phyloP scores from a whole-genome alignment of 495 filamentous ascomycete species.

The Pyrenula massariospora region DNA sequence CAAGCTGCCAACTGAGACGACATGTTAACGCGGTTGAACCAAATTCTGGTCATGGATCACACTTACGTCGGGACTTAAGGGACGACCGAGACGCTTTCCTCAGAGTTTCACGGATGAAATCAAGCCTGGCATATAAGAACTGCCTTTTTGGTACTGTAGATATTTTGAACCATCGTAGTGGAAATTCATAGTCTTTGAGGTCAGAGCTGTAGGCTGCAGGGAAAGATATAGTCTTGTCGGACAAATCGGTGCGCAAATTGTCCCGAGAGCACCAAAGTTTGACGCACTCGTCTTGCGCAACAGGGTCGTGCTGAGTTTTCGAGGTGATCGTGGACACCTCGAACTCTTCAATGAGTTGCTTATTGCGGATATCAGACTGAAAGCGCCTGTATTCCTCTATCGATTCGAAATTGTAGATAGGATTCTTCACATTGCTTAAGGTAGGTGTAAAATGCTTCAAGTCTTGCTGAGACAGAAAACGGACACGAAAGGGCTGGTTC shows the following conservation, averaged over 20 bases:
- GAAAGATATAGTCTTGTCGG: not conserved
- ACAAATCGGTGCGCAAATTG: not conserved
- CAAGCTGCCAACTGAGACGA: not conserved
- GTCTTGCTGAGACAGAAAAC: not conserved
- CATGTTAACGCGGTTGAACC: not conserved
- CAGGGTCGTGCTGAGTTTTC: not conserved
- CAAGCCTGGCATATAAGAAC: not conserved
- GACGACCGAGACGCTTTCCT: not conserved
- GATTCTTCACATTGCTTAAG: not conserved
- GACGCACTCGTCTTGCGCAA: not conserved
- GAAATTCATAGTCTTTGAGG: not conserved
- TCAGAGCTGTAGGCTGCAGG: not conserved
- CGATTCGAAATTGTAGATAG: not conserved
- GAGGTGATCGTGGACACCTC: not conserved
- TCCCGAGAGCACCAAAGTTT: not conserved
- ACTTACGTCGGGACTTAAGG: not conserved
- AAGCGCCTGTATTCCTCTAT: not conserved
- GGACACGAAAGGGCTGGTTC: not conserved
- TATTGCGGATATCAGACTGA: not conserved
- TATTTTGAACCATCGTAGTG: not conserved
- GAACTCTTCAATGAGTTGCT: not conserved
- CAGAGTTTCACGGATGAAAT: not conserved
- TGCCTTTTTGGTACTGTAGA: not conserved
- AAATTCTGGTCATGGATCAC: not conserved
- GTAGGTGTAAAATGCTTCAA: not conserved